Conservation (phyloP, 106 monocot species). For the Dendrobium catenatum region DNA sequence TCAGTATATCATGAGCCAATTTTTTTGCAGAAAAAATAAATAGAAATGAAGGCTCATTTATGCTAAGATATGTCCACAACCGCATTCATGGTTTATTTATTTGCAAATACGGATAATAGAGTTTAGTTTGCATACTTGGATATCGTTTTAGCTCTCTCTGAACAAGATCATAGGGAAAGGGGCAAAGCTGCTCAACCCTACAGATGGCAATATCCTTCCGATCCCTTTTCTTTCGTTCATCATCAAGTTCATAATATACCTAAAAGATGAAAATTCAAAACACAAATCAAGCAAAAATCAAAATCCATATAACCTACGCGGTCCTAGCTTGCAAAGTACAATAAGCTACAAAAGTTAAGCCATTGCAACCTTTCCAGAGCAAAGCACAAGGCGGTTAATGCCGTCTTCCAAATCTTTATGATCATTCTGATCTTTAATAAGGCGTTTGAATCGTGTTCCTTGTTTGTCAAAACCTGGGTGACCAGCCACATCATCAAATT, state of each 20-base stretch:
- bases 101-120: not conserved
- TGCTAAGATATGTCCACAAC: not conserved
- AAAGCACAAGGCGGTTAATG: slow-evolving; percentile 73
- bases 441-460: slow-evolving; percentile 97
- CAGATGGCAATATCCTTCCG: slow-evolving; percentile 84
- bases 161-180: slow-evolving; percentile 89
- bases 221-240: slow-evolving; percentile 51
- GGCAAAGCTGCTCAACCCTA: slow-evolving; percentile 92
- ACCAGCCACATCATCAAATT: slow-evolving; percentile 88
- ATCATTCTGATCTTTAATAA: slow-evolving; percentile 82
- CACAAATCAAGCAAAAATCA: not conserved
- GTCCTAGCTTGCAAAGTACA: not conserved
- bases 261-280: slow-evolving; percentile 8
- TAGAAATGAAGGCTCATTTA: not conserved
- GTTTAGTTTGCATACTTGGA: slow-evolving; percentile 72
- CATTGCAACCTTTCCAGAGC: slow-evolving; percentile 83
- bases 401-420: slow-evolving; percentile 84
- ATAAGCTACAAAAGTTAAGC: not conserved
- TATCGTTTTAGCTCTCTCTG: slow-evolving; percentile 94
- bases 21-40: too few species aligned
- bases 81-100: not conserved
- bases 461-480: slow-evolving; percentile 98
- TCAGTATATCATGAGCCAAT: too few species aligned
- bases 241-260: slow-evolving; percentile 95
- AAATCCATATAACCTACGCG: not conserved